phyloP scores from a whole-genome alignment of 1,284 basidiomycete species.

The Heterobasidion occidentale region DNA sequence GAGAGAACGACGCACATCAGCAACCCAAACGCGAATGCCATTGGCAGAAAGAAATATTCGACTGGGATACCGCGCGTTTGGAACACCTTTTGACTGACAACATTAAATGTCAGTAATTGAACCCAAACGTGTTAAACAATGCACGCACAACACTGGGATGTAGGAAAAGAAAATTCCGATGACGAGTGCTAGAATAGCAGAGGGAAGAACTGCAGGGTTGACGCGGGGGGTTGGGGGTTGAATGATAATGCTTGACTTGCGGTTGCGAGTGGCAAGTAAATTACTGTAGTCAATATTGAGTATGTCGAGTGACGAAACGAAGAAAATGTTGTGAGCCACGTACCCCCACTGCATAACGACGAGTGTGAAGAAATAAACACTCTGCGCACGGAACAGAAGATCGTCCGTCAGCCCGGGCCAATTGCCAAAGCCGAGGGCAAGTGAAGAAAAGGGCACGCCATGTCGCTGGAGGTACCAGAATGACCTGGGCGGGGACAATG shows the following conservation, averaged over 20 bases:
- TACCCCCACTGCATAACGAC: conserved; percentile 62
- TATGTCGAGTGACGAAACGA: conserved; percentile 8
- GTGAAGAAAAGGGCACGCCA: conserved; percentile 46
- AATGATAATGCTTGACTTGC: conserved; percentile 37
- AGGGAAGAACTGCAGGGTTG: conserved; percentile 38
- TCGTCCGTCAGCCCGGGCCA: conserved; percentile 27
- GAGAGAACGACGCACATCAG: conserved; percentile 17
- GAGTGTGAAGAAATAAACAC: conserved; percentile 51
- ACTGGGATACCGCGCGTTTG: conserved; percentile 19
- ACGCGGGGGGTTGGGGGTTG: conserved; percentile 28
- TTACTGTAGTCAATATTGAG: conserved; percentile 26
- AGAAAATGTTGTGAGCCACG: conserved; percentile 5
- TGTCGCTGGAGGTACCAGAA: conserved; percentile 45
- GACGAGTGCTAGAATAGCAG: conserved; percentile 34
- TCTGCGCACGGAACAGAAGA: conserved; percentile 35
- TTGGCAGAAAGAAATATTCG: conserved; percentile 40
- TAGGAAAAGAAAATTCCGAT: conserved; percentile 49
- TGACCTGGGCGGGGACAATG: conserved; percentile 22
- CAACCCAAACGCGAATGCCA: conserved; percentile 29
- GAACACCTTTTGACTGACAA: neutral
- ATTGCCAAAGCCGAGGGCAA: conserved; percentile 44
- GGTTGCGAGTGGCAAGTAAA: conserved; percentile 39
- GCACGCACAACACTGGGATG: conserved; percentile 30
- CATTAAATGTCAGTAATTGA: conserved; percentile 8
- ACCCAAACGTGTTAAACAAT: neutral